Evolutionary conservation across 2,329 filamentous ascomycete genomes (phyloP).

Genomic region (Cladorrhinum sp.): DNA sequence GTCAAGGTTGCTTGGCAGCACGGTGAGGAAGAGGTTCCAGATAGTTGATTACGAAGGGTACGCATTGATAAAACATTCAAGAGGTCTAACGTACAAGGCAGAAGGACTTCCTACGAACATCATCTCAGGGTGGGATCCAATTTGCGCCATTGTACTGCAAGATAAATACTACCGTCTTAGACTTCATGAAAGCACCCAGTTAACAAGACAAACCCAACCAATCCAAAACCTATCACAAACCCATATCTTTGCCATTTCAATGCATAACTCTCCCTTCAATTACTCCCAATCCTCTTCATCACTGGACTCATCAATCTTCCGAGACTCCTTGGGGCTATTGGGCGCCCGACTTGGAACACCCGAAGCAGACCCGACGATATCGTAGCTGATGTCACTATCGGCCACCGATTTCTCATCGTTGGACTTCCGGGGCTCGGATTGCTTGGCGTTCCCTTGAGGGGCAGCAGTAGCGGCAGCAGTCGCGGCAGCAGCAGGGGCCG

Average conservation of each 20-base stretch:
- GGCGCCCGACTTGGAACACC: constrained; percentile 76
- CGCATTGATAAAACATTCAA: too few relatives aligned
- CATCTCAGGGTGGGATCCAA: background rate
- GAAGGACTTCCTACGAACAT: background rate
- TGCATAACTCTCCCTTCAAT: background rate
- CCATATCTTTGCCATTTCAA: background rate
- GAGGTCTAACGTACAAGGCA: too few relatives aligned
- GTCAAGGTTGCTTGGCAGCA: background rate
- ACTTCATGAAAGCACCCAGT: background rate
- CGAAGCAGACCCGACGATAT: constrained; percentile 77
- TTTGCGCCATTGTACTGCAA: background rate
- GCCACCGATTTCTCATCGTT: constrained; percentile 87
- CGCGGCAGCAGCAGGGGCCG: constrained; percentile 36
- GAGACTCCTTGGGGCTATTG: constrained; percentile 57
- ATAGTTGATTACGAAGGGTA: too few relatives aligned
- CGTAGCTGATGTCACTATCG: constrained; percentile 94
- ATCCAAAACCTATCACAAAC: background rate
- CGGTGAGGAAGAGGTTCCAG: too few relatives aligned
- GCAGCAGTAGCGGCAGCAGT: constrained; percentile 1
- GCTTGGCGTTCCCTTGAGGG: constrained; percentile 41
- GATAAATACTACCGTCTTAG: background rate
- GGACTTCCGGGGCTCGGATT: constrained; percentile 65
- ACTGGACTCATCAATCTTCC: constrained; percentile 54
- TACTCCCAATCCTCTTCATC: constrained; percentile 79
- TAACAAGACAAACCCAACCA: background rate